phyloP scores from a whole-genome alignment of 192 early-diverging fungal genomes.

The Cladochytrium replicatum region DNA sequence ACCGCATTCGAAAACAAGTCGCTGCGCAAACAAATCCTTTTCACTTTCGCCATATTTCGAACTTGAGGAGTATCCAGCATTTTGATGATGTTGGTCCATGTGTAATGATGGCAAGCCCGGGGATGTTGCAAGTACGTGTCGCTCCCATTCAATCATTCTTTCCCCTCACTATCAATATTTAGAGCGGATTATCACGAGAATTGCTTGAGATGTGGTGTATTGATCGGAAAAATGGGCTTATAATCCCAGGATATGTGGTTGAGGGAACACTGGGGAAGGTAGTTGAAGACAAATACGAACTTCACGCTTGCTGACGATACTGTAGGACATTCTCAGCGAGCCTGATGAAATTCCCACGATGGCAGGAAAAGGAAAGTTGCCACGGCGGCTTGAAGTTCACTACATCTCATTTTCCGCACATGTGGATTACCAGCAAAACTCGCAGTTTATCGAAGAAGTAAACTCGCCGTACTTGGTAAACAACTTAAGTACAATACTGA shows the following conservation, averaged over 20 bases:
- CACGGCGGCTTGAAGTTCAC: slow-evolving; percentile 73
- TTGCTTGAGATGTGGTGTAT: slow-evolving; percentile 93
- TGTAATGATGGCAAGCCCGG: slow-evolving; percentile 97
- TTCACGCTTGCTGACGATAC: too few relatives aligned
- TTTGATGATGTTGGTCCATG: slow-evolving; percentile 95
- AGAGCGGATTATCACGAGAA: slow-evolving; percentile 83
- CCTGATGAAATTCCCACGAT: slow-evolving; percentile 74
- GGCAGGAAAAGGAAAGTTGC: slow-evolving; percentile 68
- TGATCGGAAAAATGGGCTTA: slow-evolving; percentile 81
- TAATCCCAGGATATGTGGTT: slow-evolving; percentile 96
- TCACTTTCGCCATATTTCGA: slow-evolving; percentile 86
- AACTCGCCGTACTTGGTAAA: slow-evolving; percentile 75
- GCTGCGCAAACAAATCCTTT: slow-evolving; percentile 77
- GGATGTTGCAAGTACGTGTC: slow-evolving; percentile 80
- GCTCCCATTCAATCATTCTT: background rate
- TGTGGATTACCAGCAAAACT: slow-evolving; percentile 94
- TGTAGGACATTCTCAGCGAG: slow-evolving; percentile 63
- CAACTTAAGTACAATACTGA: background rate
- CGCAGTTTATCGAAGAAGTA: slow-evolving; percentile 91
- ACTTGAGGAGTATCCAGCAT: slow-evolving; percentile 71
- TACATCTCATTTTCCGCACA: slow-evolving; percentile 98
- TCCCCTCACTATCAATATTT: slow-evolving; percentile 2
- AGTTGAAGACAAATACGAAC: too few relatives aligned
- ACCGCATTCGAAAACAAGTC: slow-evolving; percentile 81
- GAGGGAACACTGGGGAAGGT: slow-evolving; percentile 89